Evolutionary conservation across 257 asterid genomes (phyloP), one percentile per base, ranked within the genome.

Genomic region (Echium plantagineum): DNA sequence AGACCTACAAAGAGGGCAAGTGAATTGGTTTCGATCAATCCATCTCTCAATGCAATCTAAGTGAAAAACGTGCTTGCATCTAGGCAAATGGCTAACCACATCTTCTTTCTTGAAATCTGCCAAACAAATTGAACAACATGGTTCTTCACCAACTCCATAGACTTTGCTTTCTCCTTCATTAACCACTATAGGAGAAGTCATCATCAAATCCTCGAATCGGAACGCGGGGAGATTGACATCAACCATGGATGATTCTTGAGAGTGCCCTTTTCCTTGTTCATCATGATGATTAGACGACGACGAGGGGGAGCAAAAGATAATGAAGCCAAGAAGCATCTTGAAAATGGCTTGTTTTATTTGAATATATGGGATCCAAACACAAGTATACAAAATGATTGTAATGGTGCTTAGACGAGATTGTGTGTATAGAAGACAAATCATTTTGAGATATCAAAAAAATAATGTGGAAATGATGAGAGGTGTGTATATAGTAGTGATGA

Each of bases 1-100:
- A 57, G 79, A 73, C 71, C 89, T 69, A 70, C 95, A 86, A 51
- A 86, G 66, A 18, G 95, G 95, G 69, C 95, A 86, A 31, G 87
- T 86, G 70, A 81, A 83, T 52, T 71, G 82, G 52, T 72, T 72
- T 18, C 76, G 73, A 1, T 76, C 74, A 1, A 79, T 46, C 95
- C 95, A 83, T 72, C 66, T 76, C 64, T 76, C 75, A 58, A 86
- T 77, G 69, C 93, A 86, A 4, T 78, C 80, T 61, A 55, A 53
- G 78, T 86, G 95, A 62, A 83, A 86, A 52, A 77, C 30, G 38
- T 86, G 93, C 28, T 69, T 72, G 22, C 95, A 86, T 58, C 77
- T 79, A 7, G 70, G 68, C 55, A 86, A 60, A 55, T 67, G 68
- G 80, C 70, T 72, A 69, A 83, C 89, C 57, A 63, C 46, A 67